Percentiles rank a stretch among this genome's conserved stretches.
Evolutionary conservation across 805 yeast genomes (phyloP).

Genomic region (Millerozyma miso): DNA sequence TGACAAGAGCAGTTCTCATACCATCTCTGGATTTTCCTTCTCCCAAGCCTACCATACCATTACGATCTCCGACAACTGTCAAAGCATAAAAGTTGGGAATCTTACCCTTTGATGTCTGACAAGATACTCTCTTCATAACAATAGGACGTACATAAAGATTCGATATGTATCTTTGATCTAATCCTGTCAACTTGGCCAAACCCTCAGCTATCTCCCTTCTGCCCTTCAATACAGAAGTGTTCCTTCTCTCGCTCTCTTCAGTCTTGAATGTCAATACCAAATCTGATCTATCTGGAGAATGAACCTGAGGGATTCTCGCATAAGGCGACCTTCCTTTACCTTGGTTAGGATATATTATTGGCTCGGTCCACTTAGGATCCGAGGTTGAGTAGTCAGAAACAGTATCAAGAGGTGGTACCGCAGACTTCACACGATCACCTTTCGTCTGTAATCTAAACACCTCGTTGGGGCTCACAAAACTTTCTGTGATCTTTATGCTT

Average conservation of each 20-base stretch:
- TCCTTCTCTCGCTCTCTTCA: constrained; percentile 6
- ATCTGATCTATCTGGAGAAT: constrained; percentile 48
- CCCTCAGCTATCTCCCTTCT: constrained; percentile 44
- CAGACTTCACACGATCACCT: constrained; percentile 30
- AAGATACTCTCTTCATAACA: constrained; percentile 75
- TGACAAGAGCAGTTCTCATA: constrained; percentile 66
- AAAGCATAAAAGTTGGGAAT: constrained; percentile 76
- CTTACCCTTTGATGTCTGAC: constrained; percentile 91
- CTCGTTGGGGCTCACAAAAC: constrained; percentile 62
- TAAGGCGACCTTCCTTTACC: constrained; percentile 48
- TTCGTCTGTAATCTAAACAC: constrained; percentile 37
- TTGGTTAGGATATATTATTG: constrained; percentile 47
- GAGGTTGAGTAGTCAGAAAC: constrained; percentile 64
- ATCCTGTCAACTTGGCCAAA: constrained; percentile 61
- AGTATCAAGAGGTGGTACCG: constrained; percentile 63
- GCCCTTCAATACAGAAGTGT: constrained; percentile 11
- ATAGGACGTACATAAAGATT: constrained; percentile 62
- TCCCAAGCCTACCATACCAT: constrained; percentile 93
- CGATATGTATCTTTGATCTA: constrained; percentile 56
- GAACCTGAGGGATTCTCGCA: constrained; percentile 53
- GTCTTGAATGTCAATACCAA: constrained; percentile 33
- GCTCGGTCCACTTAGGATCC: constrained; percentile 76
- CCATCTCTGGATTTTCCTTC: constrained; percentile 87
- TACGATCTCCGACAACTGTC: constrained; percentile 87
- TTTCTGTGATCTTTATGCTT: constrained; percentile 77